These are phyloP conservation scores for Myochromella boudieri DNA, from an alignment of 768 basidiomycete species.

Conservation along the genomic window DNA sequence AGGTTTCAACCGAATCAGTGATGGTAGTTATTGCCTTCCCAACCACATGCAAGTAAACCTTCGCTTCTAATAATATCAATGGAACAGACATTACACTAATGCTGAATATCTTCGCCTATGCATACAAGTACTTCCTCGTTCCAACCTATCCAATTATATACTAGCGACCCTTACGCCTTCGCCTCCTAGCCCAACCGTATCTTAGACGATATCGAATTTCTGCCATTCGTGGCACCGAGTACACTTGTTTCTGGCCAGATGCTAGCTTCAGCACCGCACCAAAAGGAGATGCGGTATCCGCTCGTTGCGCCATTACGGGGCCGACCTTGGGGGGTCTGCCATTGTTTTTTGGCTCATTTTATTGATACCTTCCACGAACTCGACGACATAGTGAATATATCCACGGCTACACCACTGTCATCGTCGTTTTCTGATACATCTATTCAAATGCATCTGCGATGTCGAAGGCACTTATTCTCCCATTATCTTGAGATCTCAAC, in stretches of 20 bases:
- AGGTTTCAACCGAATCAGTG: too few species aligned
- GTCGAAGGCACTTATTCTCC: constrained; percentile 95
- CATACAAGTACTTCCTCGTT: constrained; percentile 12
- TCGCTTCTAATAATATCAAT: too few species aligned
- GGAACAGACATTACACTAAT: too few species aligned
- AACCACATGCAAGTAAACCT: too few species aligned
- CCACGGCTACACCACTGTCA: constrained; percentile 93
- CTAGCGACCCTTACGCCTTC: constrained; percentile 30
- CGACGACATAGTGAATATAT: constrained; percentile 88
- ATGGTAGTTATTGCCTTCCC: too few species aligned
- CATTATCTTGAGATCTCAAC: constrained; percentile 98
- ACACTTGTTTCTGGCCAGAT: not conserved
- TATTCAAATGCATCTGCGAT: constrained; percentile 98
- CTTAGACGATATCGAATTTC: not conserved
- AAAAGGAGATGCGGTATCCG: not conserved
- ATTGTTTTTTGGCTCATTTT: constrained; percentile 83
- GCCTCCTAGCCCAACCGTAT: constrained; percentile 11
- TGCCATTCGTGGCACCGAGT: not conserved
- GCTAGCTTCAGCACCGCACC: not conserved
- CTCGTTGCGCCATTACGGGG: not conserved
- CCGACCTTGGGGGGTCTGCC: constrained; percentile 80
- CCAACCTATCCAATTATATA: constrained; percentile 31
- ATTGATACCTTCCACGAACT: constrained; percentile 90
- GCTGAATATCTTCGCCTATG: too few species aligned
- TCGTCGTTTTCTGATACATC: constrained; percentile 96